Conservation (phyloP, 176 grass and related monocot species). For the Eleusine indica region DNA sequence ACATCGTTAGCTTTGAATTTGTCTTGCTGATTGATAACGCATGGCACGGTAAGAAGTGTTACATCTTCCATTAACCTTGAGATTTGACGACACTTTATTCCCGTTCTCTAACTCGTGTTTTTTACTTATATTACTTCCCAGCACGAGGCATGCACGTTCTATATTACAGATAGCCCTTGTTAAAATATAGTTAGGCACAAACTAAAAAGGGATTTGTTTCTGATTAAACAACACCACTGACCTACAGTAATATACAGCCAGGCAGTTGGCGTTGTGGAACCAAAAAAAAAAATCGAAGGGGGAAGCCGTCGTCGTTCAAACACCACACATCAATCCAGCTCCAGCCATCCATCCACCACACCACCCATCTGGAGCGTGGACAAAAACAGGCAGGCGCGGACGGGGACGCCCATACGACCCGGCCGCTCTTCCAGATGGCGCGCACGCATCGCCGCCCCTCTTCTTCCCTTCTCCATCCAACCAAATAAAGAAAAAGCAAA, state of each 20-base stretch:
- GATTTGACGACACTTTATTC: too few relatives aligned
- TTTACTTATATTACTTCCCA: not conserved
- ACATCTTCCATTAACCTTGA: too few relatives aligned
- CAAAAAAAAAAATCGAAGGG: constrained; percentile 24
- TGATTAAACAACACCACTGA: not conserved
- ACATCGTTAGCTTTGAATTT: too few relatives aligned
- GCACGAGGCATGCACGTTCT: not conserved
- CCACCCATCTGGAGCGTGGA: constrained; percentile 11
- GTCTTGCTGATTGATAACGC: too few relatives aligned
- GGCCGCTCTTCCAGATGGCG: constrained; percentile 33
- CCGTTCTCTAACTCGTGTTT: not conserved
- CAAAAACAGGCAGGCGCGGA: constrained; percentile 28
- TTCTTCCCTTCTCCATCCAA: not conserved
- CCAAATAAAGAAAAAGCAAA: constrained; percentile 27
- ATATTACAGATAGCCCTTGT: too few relatives aligned
- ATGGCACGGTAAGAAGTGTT: too few relatives aligned
- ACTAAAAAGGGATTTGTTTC: not conserved
- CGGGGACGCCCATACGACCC: not conserved
- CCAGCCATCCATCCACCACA: not conserved
- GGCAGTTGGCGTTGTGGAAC: constrained; percentile 9
- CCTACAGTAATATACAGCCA: not conserved
- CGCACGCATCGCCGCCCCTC: not conserved
- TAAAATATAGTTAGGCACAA: not conserved
- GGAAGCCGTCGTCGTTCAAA: constrained; percentile 30
- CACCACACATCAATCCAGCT: not conserved